These are phyloP conservation scores for Coleophoma crateriformis DNA, from an alignment of 2,329 filamentous ascomycete genomes.

Conservation along the genomic window DNA sequence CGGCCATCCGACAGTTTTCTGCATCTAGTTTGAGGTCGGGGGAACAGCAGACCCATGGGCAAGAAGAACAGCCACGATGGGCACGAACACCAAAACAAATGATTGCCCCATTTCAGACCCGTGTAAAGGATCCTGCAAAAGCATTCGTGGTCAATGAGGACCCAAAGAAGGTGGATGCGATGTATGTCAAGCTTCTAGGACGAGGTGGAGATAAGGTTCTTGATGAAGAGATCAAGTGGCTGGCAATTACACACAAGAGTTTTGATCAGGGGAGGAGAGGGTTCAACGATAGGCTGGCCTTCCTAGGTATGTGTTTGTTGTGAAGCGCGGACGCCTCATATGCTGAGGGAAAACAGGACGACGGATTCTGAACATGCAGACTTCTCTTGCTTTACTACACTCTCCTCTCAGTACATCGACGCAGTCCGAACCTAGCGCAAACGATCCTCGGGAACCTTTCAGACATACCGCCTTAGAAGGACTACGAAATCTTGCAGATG, in stretches of 20 bases:
- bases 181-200: conserved; percentile 74
- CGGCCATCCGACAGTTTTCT: conserved; percentile 18
- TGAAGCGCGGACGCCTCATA: background rate
- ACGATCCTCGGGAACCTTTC: conserved; percentile 54
- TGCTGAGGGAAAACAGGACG: conserved; percentile 41
- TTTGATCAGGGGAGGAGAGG: conserved; percentile 93
- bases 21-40: conserved; percentile 18
- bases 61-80: conserved; percentile 55
- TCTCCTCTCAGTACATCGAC: conserved; percentile 25
- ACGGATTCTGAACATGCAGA: conserved; percentile 53
- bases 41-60: conserved; percentile 25
- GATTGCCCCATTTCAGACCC: conserved; percentile 63
- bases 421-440: conserved; percentile 35
- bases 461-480: conserved; percentile 64
- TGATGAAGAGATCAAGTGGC: conserved; percentile 90
- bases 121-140: conserved; percentile 46
- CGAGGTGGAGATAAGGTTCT: conserved; percentile 66
- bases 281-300: conserved; percentile 91
- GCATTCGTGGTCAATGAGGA: conserved; percentile 70
- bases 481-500: conserved; percentile 64
- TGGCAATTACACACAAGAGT: conserved; percentile 96
- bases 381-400: conserved; percentile 55
- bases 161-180: conserved; percentile 66
- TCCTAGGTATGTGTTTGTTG: conserved; percentile 59
- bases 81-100: conserved; percentile 62